Evolutionary conservation across 352 stramenopile genomes (phyloP).

Genomic region (Globisporangium spinosum): DNA sequence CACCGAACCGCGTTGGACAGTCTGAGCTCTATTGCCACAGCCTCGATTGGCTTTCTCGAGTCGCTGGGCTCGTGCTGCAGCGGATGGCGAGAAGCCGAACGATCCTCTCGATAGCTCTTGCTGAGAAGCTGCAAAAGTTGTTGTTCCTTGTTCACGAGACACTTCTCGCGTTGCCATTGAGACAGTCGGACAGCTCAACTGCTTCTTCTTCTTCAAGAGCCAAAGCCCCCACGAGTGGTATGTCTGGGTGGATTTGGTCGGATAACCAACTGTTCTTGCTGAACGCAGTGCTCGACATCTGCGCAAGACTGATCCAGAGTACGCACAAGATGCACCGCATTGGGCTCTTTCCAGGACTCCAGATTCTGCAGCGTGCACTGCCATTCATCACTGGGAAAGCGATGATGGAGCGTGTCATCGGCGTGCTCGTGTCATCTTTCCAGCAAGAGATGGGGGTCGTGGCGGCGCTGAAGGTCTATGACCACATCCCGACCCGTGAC

Average conservation of each 20-base stretch:
- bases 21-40: conserved; percentile 41
- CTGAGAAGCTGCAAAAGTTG: conserved; percentile 77
- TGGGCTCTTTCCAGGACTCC: conserved; percentile 60
- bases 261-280: conserved; percentile 68
- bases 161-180: conserved; percentile 38
- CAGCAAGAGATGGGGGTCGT: conserved; percentile 74
- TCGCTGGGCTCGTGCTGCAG: conserved; percentile 70
- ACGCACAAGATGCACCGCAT: conserved; percentile 76
- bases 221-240: conserved; percentile 14
- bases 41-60: conserved; percentile 62
- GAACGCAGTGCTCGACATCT: conserved; percentile 71
- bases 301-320: conserved; percentile 63
- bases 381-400: conserved; percentile 31
- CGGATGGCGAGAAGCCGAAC: conserved; percentile 71
- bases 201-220: not conserved
- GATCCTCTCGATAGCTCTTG: conserved; percentile 67
- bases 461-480: conserved; percentile 63
- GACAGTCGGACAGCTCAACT: conserved; percentile 8
- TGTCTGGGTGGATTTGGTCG: conserved; percentile 35
- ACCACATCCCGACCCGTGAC: conserved; percentile 59
- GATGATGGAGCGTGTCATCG: conserved; percentile 56
- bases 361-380: conserved; percentile 60
- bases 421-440: conserved; percentile 59
- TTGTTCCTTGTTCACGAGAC: conserved; percentile 67
- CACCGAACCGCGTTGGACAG: conserved; percentile 19